phyloP scores from a whole-genome alignment of 2,329 filamentous ascomycete species.

The Bisporella sp. region DNA sequence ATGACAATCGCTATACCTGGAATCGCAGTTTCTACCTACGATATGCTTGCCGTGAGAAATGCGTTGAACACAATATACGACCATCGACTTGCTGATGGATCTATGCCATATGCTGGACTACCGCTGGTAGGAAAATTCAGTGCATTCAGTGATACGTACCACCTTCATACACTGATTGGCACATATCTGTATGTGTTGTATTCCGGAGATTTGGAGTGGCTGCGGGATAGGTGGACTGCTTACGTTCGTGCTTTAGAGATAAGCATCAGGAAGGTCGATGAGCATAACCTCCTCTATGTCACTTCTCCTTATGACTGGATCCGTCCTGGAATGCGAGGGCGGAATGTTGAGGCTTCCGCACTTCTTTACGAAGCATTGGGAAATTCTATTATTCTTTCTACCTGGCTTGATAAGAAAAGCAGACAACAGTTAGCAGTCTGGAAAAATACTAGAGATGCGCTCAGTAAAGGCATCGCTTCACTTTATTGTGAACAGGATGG shows the following conservation, averaged over 20 bases:
- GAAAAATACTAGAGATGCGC: slow-evolving; percentile 7
- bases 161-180: slow-evolving; percentile 51
- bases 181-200: slow-evolving; percentile 52
- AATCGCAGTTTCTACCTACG: slow-evolving; percentile 48
- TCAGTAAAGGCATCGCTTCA: slow-evolving; percentile 14
- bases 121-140: slow-evolving; percentile 35
- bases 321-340: slow-evolving; percentile 24
- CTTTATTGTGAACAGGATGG: slow-evolving; percentile 32
- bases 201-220: slow-evolving; percentile 45
- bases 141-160: slow-evolving; percentile 47
- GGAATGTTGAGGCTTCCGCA: slow-evolving; percentile 26
- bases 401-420: slow-evolving; percentile 28
- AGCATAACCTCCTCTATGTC: slow-evolving; percentile 28
- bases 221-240: slow-evolving; percentile 39
- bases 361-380: slow-evolving; percentile 20
- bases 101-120: slow-evolving; percentile 43
- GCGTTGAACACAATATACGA: slow-evolving; percentile 42
- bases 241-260: slow-evolving; percentile 40
- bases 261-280: slow-evolving; percentile 37
- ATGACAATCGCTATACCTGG: slow-evolving; percentile 49
- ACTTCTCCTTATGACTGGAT: slow-evolving; percentile 22
- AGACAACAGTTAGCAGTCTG: slow-evolving; percentile 8
- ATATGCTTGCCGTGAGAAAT: slow-evolving; percentile 40
- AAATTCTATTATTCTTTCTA: slow-evolving; percentile 36
- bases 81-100: slow-evolving; percentile 31